Evolutionary conservation across 2,329 filamentous ascomycete genomes (phyloP).

Genomic region (Aspergillus pseudotamarii): DNA sequence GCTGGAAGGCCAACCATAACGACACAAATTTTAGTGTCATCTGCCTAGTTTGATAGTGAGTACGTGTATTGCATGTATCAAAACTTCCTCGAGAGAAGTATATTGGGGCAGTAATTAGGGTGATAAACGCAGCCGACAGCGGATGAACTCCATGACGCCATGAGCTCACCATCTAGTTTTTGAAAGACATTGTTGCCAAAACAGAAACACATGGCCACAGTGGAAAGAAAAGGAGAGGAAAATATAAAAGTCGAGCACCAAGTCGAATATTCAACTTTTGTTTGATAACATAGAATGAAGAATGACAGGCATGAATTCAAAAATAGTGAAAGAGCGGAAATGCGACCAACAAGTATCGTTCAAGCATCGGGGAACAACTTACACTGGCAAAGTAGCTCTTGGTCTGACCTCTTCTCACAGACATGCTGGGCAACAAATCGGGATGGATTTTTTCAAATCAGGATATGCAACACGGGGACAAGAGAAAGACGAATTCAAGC

Average conservation of each 20-base stretch:
- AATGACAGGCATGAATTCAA: neutral
- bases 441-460: constrained; percentile 1
- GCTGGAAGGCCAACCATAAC: constrained; percentile 98
- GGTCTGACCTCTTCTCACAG: constrained; percentile 33
- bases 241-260: neutral
- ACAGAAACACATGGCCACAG: neutral
- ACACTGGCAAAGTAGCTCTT: constrained; percentile 42
- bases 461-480: constrained; percentile 7
- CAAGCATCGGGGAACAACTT: constrained; percentile 22
- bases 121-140: neutral
- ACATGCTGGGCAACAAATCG: constrained; percentile 27
- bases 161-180: neutral
- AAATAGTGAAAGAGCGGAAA: neutral
- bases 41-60: constrained; percentile 68
- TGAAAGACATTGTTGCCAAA: neutral
- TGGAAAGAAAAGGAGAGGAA: constrained; percentile 1
- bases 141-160: constrained; percentile 5
- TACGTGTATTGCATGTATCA: neutral
- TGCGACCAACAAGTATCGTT: neutral
- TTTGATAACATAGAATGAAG: neutral
- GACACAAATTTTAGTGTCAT: constrained; percentile 95
- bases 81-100: neutral
- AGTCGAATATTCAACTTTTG: neutral
- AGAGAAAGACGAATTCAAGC: constrained; percentile 10
- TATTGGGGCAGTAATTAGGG: constrained; percentile 3